Evolutionary conservation across 345 rosid genomes (phyloP), one percentile per base, ranked within the genome.

Genomic region (Nasturtium officinale): DNA sequence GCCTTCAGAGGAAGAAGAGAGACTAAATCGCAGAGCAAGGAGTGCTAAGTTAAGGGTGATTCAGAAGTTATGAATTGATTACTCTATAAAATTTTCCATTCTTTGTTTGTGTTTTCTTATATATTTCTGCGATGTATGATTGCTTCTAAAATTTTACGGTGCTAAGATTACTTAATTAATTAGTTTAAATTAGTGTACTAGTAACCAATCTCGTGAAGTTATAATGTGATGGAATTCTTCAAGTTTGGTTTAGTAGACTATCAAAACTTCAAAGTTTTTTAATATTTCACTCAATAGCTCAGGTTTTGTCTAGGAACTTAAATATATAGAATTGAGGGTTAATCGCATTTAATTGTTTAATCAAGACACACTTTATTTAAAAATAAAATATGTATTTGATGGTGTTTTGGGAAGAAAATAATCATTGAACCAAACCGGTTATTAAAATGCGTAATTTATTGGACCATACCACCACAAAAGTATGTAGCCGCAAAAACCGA

Each of bases 21-120:
- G 74, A 63, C 69, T 85, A 73, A 94, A 94, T 61, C 84, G 88
- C 9, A 83, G 91, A 60, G 76, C 86, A 48, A 85, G 98, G 72
- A 94, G 98, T 65, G 98, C 97, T 0, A 94, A 94, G 78, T 90
- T 94, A 62, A 83, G 98, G 69, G 96, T 94, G 61, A 83, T 94
- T 63, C 87, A 89, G 71, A 94, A 87, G 78, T 29, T 61, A 46
- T 67, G 84, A 45, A 9, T 45, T 45, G 17, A 68, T 6, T 67
- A 21, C 17, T 16, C 18, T 46, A 2, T 17, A 4, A 56, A 8
- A 30, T 30, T 20, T 55, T n/a, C 15, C 5, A 37, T 40, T 40
- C 16, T 40, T 40, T 13, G 3, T 40, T 13, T 13, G 6, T 15
- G 25, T 17, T 13, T 8, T 13, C 1, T 40, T 9, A 3, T 35